Conservation (phyloP, 1,139 yeast species). For the Suhomyces taliae region DNA sequence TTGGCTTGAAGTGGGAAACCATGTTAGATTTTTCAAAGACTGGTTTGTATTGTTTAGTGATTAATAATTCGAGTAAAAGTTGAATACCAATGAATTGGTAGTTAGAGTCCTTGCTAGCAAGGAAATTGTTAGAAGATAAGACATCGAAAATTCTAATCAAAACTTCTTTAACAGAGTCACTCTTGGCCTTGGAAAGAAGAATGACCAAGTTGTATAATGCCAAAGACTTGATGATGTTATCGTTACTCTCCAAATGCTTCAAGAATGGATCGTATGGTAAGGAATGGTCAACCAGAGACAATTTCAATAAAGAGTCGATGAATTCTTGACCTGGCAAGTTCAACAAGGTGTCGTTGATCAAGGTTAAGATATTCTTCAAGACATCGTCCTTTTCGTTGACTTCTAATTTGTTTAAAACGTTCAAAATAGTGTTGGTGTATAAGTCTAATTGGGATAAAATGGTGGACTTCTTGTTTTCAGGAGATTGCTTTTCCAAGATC, state of each 20-base stretch:
- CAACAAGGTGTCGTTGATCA: conserved; percentile 60
- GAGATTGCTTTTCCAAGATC: conserved; percentile 57
- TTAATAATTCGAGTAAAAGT: conserved; percentile 60
- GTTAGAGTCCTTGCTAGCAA: conserved; percentile 50
- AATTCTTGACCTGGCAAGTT: conserved; percentile 46
- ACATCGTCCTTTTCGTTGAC: conserved; percentile 63
- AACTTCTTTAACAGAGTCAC: conserved; percentile 25
- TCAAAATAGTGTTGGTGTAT: conserved; percentile 59
- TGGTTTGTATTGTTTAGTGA: conserved; percentile 57
- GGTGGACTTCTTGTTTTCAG: conserved; percentile 39
- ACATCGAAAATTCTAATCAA: conserved; percentile 45
- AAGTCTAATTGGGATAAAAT: conserved; percentile 47
- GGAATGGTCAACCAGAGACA: conserved; percentile 46
- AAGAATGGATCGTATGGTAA: conserved; percentile 59
- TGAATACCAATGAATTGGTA: conserved; percentile 69
- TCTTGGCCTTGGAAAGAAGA: conserved; percentile 32
- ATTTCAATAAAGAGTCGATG: conserved; percentile 44
- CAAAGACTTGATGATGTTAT: conserved; percentile 47
- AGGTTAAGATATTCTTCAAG: conserved; percentile 67
- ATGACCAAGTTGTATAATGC: conserved; percentile 46
- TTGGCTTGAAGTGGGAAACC: conserved; percentile 52
- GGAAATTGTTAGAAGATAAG: conserved; percentile 38
- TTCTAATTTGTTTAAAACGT: conserved; percentile 51
- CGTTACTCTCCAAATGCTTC: conserved; percentile 49
- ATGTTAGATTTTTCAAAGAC: conserved; percentile 56